Conservation (phyloP, 108 stramenopile species). For the Mediolabrus comicus region DNA sequence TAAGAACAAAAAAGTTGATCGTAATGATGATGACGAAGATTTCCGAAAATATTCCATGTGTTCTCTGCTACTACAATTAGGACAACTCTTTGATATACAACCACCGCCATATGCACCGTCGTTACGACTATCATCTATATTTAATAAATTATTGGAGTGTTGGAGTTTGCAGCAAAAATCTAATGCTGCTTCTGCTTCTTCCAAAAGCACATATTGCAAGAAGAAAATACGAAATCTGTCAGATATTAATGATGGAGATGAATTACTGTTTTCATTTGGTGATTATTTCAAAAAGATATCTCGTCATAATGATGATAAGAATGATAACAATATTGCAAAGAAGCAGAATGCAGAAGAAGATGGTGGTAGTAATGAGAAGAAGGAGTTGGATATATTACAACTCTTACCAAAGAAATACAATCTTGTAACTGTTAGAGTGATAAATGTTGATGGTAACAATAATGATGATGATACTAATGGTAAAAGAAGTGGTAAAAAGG, state of each 20-base stretch:
- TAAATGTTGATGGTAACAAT: not conserved
- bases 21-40: not conserved
- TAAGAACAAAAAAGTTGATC: not conserved
- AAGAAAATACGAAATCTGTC: not conserved
- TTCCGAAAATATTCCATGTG: not conserved
- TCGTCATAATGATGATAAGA: not conserved
- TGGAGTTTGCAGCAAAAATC: constrained; percentile 9
- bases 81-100: not conserved
- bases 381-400: not conserved
- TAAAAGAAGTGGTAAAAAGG: not conserved
- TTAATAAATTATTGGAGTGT: not conserved
- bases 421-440: constrained; percentile 1
- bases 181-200: too few species aligned
- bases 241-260: constrained; percentile 10
- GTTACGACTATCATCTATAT: not conserved
- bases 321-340: not conserved
- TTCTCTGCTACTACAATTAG: constrained; percentile 3
- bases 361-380: too few species aligned
- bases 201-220: not conserved
- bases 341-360: too few species aligned
- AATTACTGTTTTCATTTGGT: not conserved
- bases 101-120: not conserved
- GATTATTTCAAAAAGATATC: constrained; percentile 1
- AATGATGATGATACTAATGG: not conserved
- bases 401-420: constrained; percentile 12